A percentile compares a stretch with the other conserved stretches of the same genome.
Conservation (phyloP, 2,329 filamentous ascomycete genomes). For the Clarireedia monteithiana region DNA sequence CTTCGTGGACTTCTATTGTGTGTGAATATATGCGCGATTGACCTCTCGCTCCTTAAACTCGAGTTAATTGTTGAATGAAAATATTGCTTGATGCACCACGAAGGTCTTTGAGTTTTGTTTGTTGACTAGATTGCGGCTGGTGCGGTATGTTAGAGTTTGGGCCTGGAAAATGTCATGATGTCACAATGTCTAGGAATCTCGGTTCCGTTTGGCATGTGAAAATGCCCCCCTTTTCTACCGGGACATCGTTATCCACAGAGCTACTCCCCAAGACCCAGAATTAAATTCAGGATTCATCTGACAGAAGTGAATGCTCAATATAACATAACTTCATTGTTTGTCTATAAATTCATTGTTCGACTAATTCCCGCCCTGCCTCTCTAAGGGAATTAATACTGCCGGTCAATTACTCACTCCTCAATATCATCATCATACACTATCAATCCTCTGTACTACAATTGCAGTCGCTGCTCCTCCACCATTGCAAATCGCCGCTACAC, state of each 20-base stretch:
- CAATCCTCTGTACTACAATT: constrained; percentile 80
- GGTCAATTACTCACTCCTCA: background rate
- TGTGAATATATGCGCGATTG: too few relatives aligned
- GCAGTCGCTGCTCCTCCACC: constrained; percentile 89
- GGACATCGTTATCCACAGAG: background rate
- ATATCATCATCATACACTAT: constrained; percentile 29
- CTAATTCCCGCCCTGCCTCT: too few relatives aligned
- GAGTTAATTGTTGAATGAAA: too few relatives aligned
- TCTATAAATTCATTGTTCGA: too few relatives aligned
- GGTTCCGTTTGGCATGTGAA: constrained; percentile 6
- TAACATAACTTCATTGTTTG: background rate
- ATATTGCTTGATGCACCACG: too few relatives aligned
- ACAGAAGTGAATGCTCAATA: background rate
- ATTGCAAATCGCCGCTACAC: constrained; percentile 93
- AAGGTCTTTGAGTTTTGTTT: too few relatives aligned
- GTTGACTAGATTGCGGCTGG: too few relatives aligned
- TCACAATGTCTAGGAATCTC: constrained; percentile 3
- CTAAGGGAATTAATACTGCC: background rate
- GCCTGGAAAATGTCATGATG: background rate
- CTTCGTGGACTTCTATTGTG: background rate
- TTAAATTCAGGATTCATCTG: too few relatives aligned
- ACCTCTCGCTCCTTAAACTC: too few relatives aligned
- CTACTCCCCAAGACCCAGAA: background rate
- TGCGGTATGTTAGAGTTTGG: too few relatives aligned
- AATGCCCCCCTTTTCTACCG: background rate